A percentile compares a stretch with the other conserved stretches of the same genome.
Evolutionary conservation across 129 eudicot species (phyloP).

Genomic region (carrot (Daucus carota)): DNA sequence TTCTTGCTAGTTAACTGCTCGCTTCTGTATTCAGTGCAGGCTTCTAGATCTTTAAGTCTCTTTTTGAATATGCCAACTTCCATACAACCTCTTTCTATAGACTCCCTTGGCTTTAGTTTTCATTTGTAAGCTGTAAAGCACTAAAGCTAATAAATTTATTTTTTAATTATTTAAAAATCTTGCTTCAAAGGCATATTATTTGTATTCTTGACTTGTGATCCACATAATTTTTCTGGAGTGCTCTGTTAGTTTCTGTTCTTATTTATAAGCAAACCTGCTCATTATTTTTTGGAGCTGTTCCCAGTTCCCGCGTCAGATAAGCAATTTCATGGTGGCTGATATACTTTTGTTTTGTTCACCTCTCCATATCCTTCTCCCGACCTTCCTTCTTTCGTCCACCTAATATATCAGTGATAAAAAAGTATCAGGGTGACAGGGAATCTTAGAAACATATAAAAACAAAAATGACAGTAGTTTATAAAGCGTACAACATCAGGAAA

Average conservation of each 20-base stretch:
- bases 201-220: slow-evolving; percentile 26
- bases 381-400: slow-evolving; percentile 26
- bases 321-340: slow-evolving; percentile 26
- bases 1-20: slow-evolving; percentile 47
- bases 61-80: slow-evolving; percentile 40
- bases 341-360: slow-evolving; percentile 31
- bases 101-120: slow-evolving; percentile 31
- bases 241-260: slow-evolving; percentile 32
- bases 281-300: background rate
- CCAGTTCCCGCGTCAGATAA: slow-evolving; percentile 26
- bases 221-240: slow-evolving; percentile 33
- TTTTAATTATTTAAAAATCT: slow-evolving; percentile 40
- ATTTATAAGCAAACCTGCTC: slow-evolving; percentile 17
- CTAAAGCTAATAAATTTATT: slow-evolving; percentile 30
- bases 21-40: slow-evolving; percentile 31
- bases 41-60: slow-evolving; percentile 45
- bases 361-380: slow-evolving; percentile 30
- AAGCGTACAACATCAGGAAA: too few species aligned
- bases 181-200: slow-evolving; percentile 39
- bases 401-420: too few species aligned
- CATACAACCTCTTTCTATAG: slow-evolving; percentile 30
- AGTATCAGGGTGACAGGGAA: too few species aligned
- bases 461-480: background rate
- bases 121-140: too few species aligned
- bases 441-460: background rate